Evolutionary conservation across 108 stramenopile genomes (phyloP).

Genomic region (Pseudonitzschia multistriata): DNA sequence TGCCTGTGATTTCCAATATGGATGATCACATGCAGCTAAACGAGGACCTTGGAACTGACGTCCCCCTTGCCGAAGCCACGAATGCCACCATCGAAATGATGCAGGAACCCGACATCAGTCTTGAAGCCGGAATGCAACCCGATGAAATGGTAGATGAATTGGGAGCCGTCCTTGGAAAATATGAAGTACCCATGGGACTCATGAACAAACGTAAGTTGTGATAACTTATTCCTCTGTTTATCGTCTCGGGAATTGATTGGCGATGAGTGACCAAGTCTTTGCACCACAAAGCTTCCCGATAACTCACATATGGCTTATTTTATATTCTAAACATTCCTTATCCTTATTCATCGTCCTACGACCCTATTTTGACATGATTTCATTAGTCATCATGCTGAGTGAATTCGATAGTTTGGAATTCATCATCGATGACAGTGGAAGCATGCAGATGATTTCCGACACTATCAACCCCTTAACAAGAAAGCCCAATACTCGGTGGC

Average conservation of each 20-base stretch:
- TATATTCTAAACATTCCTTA: too few species aligned
- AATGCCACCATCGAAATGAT: slow-evolving; percentile 55
- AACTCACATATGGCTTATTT: not conserved
- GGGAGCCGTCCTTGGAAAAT: slow-evolving; percentile 41
- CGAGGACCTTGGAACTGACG: slow-evolving; percentile 32
- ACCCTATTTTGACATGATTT: not conserved
- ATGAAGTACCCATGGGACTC: slow-evolving; percentile 58
- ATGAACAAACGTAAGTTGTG: slow-evolving; percentile 35
- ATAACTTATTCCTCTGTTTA: not conserved
- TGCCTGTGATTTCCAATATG: slow-evolving; percentile 45
- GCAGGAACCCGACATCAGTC: slow-evolving; percentile 52
- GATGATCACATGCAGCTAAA: slow-evolving; percentile 44
- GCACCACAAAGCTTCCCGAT: not conserved
- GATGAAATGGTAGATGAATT: slow-evolving; percentile 48
- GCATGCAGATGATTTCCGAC: slow-evolving; percentile 40
- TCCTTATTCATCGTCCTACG: not conserved
- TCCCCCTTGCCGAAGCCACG: slow-evolving; percentile 44
- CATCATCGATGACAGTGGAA: slow-evolving; percentile 54
- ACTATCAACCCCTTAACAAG: slow-evolving; percentile 25
- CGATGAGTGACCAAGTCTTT: not conserved
- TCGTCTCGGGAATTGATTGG: not conserved
- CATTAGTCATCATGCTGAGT: slow-evolving; percentile 42
- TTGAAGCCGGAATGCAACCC: slow-evolving; percentile 42
- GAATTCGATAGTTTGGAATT: slow-evolving; percentile 47
- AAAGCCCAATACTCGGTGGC: slow-evolving; percentile 36